Percentiles rank a stretch among this genome's conserved stretches.
Conservation (phyloP, 148 eudicot species). For the Beta vulgaris region DNA sequence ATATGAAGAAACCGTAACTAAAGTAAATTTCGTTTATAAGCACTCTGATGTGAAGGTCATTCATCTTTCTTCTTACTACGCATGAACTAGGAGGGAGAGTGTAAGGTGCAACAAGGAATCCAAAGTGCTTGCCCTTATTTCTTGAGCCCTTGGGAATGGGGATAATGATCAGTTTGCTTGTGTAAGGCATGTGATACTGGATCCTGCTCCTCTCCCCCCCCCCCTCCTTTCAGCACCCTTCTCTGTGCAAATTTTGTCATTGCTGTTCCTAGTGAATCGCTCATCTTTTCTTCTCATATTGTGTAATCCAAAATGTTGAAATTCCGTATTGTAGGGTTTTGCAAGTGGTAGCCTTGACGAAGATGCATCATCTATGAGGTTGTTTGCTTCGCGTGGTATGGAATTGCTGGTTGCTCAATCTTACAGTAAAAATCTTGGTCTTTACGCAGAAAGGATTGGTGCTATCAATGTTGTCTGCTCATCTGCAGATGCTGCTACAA, state of each 20-base stretch:
- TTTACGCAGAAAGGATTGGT: conserved; percentile 95
- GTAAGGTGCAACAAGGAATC: too few species aligned
- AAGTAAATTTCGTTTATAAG: too few species aligned
- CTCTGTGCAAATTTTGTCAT: background rate
- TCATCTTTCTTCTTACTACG: too few species aligned
- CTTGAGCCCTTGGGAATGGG: too few species aligned
- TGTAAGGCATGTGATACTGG: background rate
- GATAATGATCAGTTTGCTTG: too few species aligned
- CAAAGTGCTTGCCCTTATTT: too few species aligned
- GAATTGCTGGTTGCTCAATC: conserved; percentile 95
- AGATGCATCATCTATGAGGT: conserved; percentile 93
- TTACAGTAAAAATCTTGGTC: conserved; percentile 94
- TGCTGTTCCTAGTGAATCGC: background rate
- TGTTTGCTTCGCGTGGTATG: conserved; percentile 92
- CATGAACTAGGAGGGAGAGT: too few species aligned
- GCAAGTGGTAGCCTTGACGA: conserved; percentile 98
- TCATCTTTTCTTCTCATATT: background rate
- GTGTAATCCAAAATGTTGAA: background rate
- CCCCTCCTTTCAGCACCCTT: background rate
- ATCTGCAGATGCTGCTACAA: conserved; percentile 77
- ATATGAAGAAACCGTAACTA: too few species aligned
- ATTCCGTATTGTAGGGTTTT: conserved; percentile 57
- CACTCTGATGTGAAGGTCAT: too few species aligned
- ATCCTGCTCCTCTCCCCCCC: background rate
- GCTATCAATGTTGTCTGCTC: conserved; percentile 91